Conservation (phyloP, 345 rosid genomes). For the Alliaria petiolata region DNA sequence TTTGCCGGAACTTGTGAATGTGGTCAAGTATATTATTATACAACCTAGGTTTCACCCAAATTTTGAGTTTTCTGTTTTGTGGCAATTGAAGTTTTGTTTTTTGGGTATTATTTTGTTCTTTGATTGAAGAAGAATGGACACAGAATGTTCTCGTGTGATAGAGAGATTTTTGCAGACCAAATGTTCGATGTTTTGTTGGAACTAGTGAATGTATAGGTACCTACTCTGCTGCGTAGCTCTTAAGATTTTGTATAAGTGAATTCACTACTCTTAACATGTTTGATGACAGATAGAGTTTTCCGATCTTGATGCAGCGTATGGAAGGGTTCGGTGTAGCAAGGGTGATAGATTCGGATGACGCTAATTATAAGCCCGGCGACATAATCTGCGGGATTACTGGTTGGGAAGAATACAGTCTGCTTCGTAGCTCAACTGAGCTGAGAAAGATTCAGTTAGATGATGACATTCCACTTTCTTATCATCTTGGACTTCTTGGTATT, state of each 20-base stretch:
- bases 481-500: slow-evolving; percentile 77
- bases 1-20: background rate
- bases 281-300: background rate
- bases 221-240: too few relatives aligned
- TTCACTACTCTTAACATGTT: background rate
- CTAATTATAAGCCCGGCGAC: slow-evolving; percentile 53
- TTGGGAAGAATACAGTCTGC: slow-evolving; percentile 81
- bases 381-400: slow-evolving; percentile 53
- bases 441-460: slow-evolving; percentile 46
- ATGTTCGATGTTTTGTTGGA: background rate
- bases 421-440: slow-evolving; percentile 22
- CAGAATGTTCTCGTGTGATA: too few relatives aligned
- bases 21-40: too few relatives aligned
- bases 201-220: background rate
- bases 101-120: too few relatives aligned
- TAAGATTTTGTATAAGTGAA: too few relatives aligned
- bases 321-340: slow-evolving; percentile 72
- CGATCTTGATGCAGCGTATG: slow-evolving; percentile 41
- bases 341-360: slow-evolving; percentile 62
- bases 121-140: too few relatives aligned
- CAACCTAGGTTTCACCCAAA: too few relatives aligned
- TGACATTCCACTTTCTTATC: slow-evolving; percentile 60
- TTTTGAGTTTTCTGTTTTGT: too few relatives aligned
- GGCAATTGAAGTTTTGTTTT: too few relatives aligned
- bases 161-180: too few relatives aligned